Evolutionary conservation across 2,329 filamentous ascomycete genomes (phyloP).

Genomic region (Colletotrichum lentis): DNA sequence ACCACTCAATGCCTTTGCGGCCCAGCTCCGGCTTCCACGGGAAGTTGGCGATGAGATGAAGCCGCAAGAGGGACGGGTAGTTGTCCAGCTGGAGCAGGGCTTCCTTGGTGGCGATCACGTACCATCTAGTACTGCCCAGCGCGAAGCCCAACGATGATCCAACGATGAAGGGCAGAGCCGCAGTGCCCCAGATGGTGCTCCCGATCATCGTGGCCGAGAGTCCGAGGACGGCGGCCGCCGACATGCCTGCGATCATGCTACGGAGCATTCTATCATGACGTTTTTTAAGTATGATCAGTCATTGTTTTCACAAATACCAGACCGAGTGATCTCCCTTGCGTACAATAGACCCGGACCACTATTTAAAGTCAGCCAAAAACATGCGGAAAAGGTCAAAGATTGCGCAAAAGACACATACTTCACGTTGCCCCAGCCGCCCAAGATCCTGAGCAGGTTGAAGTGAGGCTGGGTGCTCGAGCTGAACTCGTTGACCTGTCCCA

Average conservation of each 20-base stretch:
- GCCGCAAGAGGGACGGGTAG: conserved; percentile 40
- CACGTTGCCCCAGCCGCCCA: conserved; percentile 40
- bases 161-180: conserved; percentile 40
- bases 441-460: conserved; percentile 32
- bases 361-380: not conserved
- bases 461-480: conserved; percentile 10
- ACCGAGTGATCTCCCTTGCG: accelerated
- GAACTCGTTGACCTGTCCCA: conserved; percentile 13
- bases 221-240: conserved; percentile 37
- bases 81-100: conserved; percentile 39
- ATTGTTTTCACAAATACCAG: too few species aligned
- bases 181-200: conserved; percentile 41
- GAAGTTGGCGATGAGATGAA: conserved; percentile 41
- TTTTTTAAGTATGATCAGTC: not conserved
- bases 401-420: not conserved
- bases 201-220: conserved; percentile 35
- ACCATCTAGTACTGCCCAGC: conserved; percentile 40
- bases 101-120: conserved; percentile 36
- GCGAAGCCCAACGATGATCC: conserved; percentile 40
- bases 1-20: conserved; percentile 29
- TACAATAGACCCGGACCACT: conserved; percentile 24
- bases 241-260: conserved; percentile 41
- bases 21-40: conserved; percentile 39
- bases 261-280: conserved; percentile 38
- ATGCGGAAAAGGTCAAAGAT: accelerated